These are phyloP conservation scores for Candida frijolesensis DNA, from an alignment of 1,139 yeast species.

Conservation along the genomic window DNA sequence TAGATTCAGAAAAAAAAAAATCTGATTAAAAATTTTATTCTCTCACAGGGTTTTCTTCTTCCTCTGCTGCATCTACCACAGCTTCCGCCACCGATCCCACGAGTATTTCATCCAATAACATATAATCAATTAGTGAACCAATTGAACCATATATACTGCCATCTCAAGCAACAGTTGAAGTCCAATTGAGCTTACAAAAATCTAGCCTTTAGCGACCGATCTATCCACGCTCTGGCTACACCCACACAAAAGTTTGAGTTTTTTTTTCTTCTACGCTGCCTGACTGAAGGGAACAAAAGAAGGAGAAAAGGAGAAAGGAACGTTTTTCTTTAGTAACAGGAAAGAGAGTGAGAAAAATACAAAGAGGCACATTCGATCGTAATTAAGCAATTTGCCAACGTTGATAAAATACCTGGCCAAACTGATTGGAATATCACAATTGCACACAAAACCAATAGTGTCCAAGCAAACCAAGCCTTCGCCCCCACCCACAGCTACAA, in stretches of 20 bases:
- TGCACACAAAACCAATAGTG: no score
- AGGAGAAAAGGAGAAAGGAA: not conserved
- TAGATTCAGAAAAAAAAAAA: not conserved
- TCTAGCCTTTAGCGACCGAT: not conserved
- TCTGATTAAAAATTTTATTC: not conserved
- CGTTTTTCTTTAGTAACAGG: no score
- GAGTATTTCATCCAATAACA: not conserved
- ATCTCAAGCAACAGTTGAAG: not conserved
- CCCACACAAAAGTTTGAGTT: not conserved
- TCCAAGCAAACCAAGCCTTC: not conserved
- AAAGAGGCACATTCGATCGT: not conserved
- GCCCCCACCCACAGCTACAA: not conserved
- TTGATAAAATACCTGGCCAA: no score
- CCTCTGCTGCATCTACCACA: not conserved
- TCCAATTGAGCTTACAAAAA: no score
- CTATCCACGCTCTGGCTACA: not conserved
- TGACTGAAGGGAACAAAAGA: not conserved
- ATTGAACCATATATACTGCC: not conserved
- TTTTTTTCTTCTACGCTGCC: not conserved
- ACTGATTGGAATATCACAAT: no score
- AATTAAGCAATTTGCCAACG: no score
- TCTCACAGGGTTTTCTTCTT: not conserved
- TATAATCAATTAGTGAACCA: not conserved
- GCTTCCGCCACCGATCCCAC: not conserved
- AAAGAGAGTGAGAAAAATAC: not conserved